These are phyloP conservation scores for Polyrhizophydium stewartii DNA, from an alignment of 371 early-diverging fungal genomes.

Conservation along the genomic window DNA sequence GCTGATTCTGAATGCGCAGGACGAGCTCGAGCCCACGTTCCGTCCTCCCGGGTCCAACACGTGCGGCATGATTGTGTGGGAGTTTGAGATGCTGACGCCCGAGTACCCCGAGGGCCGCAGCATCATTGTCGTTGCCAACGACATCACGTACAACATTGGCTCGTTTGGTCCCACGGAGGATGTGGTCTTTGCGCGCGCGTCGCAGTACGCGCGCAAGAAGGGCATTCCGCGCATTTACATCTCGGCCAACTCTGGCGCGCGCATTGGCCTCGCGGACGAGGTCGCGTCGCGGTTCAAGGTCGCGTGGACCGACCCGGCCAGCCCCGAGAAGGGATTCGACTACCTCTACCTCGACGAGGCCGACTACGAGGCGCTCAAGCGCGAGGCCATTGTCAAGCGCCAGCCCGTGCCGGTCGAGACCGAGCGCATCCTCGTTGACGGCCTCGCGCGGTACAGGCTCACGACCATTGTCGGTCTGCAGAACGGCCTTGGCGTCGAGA, in stretches of 20 bases:
- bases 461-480: conserved; percentile 84
- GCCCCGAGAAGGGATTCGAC: conserved; percentile 82
- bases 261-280: conserved; percentile 96
- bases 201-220: conserved; percentile 77
- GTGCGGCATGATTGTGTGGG: conserved; percentile 97
- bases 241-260: conserved; percentile 99
- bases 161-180: conserved; percentile 97
- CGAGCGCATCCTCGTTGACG: conserved; percentile 53
- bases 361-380: conserved; percentile 36
- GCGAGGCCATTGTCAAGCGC: conserved; percentile 12
- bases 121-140: conserved; percentile 95
- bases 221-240: conserved; percentile 95
- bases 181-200: conserved; percentile 86
- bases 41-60: conserved; percentile 87
- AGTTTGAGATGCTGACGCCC: conserved; percentile 84
- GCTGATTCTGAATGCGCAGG: conserved; percentile 81
- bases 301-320: conserved; percentile 78
- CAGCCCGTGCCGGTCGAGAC: conserved; percentile 23
- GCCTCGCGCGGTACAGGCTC: conserved; percentile 64
- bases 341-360: conserved; percentile 86
- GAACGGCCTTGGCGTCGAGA: conserved; percentile 98
- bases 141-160: conserved; percentile 95
- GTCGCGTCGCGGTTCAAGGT: conserved; percentile 79
- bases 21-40: conserved; percentile 69
- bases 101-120: conserved; percentile 89